Evolutionary conservation across 1,284 basidiomycete genomes (phyloP).

Genomic region (Tilletia walkeri): DNA sequence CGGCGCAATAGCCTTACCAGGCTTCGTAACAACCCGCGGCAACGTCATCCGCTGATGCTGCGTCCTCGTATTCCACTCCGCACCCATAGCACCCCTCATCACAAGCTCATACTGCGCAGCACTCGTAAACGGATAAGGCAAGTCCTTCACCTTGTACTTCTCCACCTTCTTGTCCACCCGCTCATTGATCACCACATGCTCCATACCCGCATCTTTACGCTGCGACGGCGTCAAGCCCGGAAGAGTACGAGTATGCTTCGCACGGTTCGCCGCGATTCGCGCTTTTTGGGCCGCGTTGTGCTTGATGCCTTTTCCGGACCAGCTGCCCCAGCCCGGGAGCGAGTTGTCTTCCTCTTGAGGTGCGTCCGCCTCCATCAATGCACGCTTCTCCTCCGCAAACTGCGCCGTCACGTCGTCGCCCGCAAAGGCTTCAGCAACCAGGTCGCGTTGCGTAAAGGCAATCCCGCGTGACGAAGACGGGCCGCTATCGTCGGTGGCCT

Average conservation of each 20-base stretch:
- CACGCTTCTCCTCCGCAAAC: conserved; percentile 78
- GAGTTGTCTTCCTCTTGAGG: conserved; percentile 79
- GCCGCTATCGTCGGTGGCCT: neutral
- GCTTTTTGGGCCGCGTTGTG: conserved; percentile 51
- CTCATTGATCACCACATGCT: conserved; percentile 90
- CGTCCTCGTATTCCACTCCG: conserved; percentile 90
- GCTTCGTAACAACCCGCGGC: conserved; percentile 44
- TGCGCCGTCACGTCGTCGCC: conserved; percentile 90
- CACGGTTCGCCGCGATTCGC: conserved; percentile 11
- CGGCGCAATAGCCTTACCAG: conserved; percentile 44
- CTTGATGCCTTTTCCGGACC: conserved; percentile 76
- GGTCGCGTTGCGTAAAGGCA: conserved; percentile 75
- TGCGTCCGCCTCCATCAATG: conserved; percentile 77
- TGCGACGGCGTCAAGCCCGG: conserved; percentile 70
- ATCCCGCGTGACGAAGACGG: neutral
- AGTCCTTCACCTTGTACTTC: conserved; percentile 80
- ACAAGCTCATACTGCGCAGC: conserved; percentile 82
- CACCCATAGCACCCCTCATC: conserved; percentile 76
- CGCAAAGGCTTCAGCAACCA: conserved; percentile 91
- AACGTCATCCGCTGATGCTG: conserved; percentile 71
- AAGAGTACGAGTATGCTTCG: neutral
- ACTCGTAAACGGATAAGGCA: conserved; percentile 84
- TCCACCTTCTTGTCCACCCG: conserved; percentile 87
- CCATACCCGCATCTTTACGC: conserved; percentile 78
- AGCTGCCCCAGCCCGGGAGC: conserved; percentile 92